Evolutionary conservation across 1,284 basidiomycete genomes (phyloP), one percentile per base, ranked within the genome.

Genomic region (Pseudozyma pruni): DNA sequence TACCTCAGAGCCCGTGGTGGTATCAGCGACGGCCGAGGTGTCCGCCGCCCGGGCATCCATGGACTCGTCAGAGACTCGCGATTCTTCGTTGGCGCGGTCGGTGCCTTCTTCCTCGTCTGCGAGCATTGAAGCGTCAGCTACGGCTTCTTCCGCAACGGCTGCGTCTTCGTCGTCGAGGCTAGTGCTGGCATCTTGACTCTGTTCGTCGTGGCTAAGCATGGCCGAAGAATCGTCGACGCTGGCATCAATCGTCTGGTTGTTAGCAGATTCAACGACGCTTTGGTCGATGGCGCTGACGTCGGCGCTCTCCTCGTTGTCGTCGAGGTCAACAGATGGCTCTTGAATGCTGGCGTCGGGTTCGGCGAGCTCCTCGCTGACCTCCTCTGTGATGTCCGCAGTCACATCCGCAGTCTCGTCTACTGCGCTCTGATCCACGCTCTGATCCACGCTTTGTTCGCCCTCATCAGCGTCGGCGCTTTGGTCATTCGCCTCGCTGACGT

Each of bases 261-360:
- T n/a, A 8, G 41, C 13, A 10, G 38, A 31, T 8, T 33, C 32
- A 13, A 23, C 29, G 25, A 45, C 23, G 35, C 35, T 46, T 22
- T 45, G 52, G 17, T 46, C 52, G n/a, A 46, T 29, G 37, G 31
- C 31, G 31, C 52, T 54, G 22, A 14, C 43, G n/a, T 53, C 32
- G 14, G 29, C 31, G 14, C 16, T 11, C 32, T 42, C 38, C 14
- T 35, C 39, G 13, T 19, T 33, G 34, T n/a, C 22, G 20, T 25
- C 34, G 33, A 34, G 20, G 16, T 43, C 39, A 6, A 16, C 19
- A 13, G 25, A 17, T 10, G 35, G 25, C 9, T 37, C 34, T 33
- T 23, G 5, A 19, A 29, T 13, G 37, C 46, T 31, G 14, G 35
- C 46, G 20, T 38, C 35, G 8, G n/a, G 17, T 11, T 29, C 27